Conservation (phyloP, 495 filamentous ascomycete species). For the Penicillium turbatum region DNA sequence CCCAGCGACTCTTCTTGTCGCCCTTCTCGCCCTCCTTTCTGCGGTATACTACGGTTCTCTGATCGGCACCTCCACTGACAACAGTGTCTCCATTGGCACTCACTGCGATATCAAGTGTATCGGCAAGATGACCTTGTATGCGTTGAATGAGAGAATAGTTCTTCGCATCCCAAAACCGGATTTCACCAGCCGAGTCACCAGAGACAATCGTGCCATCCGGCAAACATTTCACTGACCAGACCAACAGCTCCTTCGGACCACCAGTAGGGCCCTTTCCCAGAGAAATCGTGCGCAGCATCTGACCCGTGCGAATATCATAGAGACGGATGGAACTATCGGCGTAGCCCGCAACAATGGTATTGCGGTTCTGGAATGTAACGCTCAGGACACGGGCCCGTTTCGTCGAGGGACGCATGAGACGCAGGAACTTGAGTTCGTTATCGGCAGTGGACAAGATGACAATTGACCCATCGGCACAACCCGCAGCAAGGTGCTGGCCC, state of each 20-base stretch:
- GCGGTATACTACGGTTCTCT: constrained; percentile 75
- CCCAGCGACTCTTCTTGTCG: constrained; percentile 65
- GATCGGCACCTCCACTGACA: constrained; percentile 89
- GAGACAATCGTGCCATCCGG: constrained; percentile 87
- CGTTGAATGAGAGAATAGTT: constrained; percentile 83
- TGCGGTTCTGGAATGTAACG: constrained; percentile 78
- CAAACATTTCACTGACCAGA: constrained; percentile 88
- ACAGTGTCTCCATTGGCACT: constrained; percentile 78
- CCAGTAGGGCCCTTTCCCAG: constrained; percentile 70
- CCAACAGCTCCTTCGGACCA: constrained; percentile 77
- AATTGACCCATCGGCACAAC: constrained; percentile 88
- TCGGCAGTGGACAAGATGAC: constrained; percentile 82
- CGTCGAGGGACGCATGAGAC: constrained; percentile 64
- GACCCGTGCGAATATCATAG: constrained; percentile 77
- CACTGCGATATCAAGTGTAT: constrained; percentile 77
- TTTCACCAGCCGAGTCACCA: constrained; percentile 87
- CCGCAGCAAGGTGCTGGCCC: constrained; percentile 75
- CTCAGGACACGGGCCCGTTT: constrained; percentile 85
- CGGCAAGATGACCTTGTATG: constrained; percentile 80
- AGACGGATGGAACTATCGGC: constrained; percentile 88
- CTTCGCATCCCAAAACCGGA: constrained; percentile 90
- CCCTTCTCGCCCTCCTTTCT: constrained; percentile 49
- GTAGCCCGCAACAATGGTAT: constrained; percentile 82
- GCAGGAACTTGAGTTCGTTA: constrained; percentile 67
- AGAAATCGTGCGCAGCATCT: constrained; percentile 72